Base-by-base conservation (phyloP, 257 asterid species). In the Schizonepeta tenuifolia region DNA sequence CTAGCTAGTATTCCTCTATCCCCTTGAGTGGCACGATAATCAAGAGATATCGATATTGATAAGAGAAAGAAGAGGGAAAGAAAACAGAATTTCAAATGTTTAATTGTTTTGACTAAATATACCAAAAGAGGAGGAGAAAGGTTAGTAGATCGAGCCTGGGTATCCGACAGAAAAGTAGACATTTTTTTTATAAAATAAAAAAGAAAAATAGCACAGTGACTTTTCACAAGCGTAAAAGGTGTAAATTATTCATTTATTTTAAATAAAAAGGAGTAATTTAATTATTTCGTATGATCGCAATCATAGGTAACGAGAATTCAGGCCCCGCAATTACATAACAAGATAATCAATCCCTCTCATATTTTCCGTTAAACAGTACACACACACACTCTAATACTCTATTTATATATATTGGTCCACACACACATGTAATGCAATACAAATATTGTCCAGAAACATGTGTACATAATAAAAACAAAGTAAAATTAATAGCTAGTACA, bases 141-240 rank as follows among this genome's bases (percentile, higher is more conserved):
- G n/a, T n/a, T n/a, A n/a, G n/a, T n/a, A n/a, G n/a, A n/a, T n/a
- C n/a, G n/a, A n/a, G n/a, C n/a, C 33, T 28, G 36, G 36, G 3
- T 4, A 31, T 31, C 7, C 36, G 36, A 31, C 36, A 31, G 36
- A 31, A 31, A 31, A 31, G 7, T 31, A 5, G 7, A 31, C 5
- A 31, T 7, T 31, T 31, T 31, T 31, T 31, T 5, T 31, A 2
- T 31, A 0, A 31, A 31, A 31, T 0, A 31, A 31, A 31, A 5
- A 5, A 31, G 36, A n/a, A n/a, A n/a, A n/a, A n/a, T n/a, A n/a
- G n/a, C n/a, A n/a, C 3, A 8, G 41, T 1, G 80, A 77, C 74
- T 65, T 77, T 66, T 81, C 74, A 77, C 33, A 74, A 57, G 76
- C 28, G 76, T 60, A 77, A 84, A 71, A 79, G 83, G 65, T 75